phyloP scores from a whole-genome alignment of 768 basidiomycete genomes.

The Pholiota microspora region DNA sequence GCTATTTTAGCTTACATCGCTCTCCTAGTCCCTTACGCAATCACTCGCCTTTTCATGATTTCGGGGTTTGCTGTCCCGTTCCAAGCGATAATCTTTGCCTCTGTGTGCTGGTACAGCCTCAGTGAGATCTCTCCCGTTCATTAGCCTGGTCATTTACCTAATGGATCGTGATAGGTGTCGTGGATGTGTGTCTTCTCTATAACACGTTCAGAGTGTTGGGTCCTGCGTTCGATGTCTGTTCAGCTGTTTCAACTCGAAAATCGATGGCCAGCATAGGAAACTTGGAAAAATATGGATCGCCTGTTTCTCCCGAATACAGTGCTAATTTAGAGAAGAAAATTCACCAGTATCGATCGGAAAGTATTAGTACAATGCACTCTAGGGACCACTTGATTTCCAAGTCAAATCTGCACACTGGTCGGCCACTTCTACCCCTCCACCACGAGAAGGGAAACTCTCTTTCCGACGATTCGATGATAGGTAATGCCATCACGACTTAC shows the following conservation, averaged over 20 bases:
- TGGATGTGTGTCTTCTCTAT: constrained; percentile 64
- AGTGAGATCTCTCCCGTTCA: constrained; percentile 35
- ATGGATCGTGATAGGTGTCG: constrained; percentile 42
- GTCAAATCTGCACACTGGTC: constrained; percentile 10
- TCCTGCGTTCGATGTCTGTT: constrained; percentile 43
- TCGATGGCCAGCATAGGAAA: constrained; percentile 26
- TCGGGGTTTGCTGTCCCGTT: constrained; percentile 50
- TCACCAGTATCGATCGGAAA: constrained; percentile 18
- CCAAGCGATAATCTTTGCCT: constrained; percentile 46
- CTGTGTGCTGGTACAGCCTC: constrained; percentile 48
- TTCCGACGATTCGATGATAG: constrained; percentile 20
- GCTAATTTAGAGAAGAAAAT: constrained; percentile 20
- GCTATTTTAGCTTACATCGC: constrained; percentile 54
- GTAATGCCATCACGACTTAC: constrained; percentile 25
- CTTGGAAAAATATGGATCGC: constrained; percentile 16
- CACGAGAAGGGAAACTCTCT: constrained; percentile 19
- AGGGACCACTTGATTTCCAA: constrained; percentile 7
- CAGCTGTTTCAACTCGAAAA: constrained; percentile 27
- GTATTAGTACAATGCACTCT: constrained; percentile 6
- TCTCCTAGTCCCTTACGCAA: constrained; percentile 56
- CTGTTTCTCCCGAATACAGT: constrained; percentile 6
- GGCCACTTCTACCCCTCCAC: constrained; percentile 16
- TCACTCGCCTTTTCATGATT: constrained; percentile 36
- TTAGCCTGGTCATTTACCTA: background rate
- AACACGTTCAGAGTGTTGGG: constrained; percentile 66